Evolutionary conservation across 495 filamentous ascomycete genomes (phyloP).

Genomic region (Saxophila tyrrhenica): DNA sequence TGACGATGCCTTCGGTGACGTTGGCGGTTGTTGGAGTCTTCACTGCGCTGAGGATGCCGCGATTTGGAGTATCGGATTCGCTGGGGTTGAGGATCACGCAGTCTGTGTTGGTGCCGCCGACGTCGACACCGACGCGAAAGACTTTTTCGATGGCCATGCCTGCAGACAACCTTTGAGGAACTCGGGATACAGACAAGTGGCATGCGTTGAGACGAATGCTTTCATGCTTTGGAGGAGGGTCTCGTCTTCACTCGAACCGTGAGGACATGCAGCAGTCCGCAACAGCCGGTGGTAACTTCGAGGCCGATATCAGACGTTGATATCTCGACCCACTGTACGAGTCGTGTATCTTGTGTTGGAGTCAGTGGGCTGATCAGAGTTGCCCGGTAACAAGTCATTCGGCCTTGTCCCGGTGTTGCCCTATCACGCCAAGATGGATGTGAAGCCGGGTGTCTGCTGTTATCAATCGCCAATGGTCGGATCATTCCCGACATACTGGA

Average conservation of each 20-base stretch:
- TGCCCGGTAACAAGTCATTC: too few relatives aligned
- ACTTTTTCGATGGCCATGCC: neutral
- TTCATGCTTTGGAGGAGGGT: too few relatives aligned
- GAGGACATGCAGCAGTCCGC: too few relatives aligned
- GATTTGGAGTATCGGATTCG: conserved; percentile 26
- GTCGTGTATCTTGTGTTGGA: too few relatives aligned
- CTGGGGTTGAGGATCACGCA: conserved; percentile 44
- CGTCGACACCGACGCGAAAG: conserved; percentile 24
- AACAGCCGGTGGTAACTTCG: too few relatives aligned
- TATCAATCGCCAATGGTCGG: neutral
- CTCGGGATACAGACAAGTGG: neutral
- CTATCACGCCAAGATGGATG: neutral
- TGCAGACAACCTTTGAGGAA: neutral
- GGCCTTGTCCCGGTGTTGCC: neutral
- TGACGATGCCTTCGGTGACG: conserved; percentile 43
- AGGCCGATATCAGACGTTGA: too few relatives aligned
- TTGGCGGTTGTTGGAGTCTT: conserved; percentile 50
- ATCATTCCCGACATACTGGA: too few relatives aligned
- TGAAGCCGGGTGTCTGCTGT: neutral
- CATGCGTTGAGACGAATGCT: neutral
- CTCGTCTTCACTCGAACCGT: too few relatives aligned
- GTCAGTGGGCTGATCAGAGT: too few relatives aligned
- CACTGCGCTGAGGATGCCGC: conserved; percentile 40
- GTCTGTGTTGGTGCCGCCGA: conserved; percentile 48
- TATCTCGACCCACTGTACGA: too few relatives aligned